Base-by-base conservation (phyloP, 495 filamentous ascomycete species). In the Annulohypoxylon maeteangense region DNA sequence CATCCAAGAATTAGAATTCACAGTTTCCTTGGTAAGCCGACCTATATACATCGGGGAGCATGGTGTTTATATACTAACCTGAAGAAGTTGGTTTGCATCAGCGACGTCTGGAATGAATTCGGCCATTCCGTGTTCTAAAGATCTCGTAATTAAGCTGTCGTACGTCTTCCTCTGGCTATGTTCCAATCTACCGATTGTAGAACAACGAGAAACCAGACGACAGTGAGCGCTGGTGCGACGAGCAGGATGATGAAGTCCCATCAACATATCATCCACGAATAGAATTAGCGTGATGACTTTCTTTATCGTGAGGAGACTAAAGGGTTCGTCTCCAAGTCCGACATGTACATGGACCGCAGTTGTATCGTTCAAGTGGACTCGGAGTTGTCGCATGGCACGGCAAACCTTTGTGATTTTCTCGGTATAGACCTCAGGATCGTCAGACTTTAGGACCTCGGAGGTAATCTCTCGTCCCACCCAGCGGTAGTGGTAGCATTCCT, bases 291-390 rank as follows among this genome's bases (percentile, higher is more conserved):
- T 51, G 2, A 31, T 31, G 10, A 68, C 63, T 16, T 71, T 76
- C 67, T 74, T 74, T 32, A 76, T 55, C 1, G 74, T 76, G 16
- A 71, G 16, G 4, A 76, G 64, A 16, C 64, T 76, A 31, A 76
- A 76, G 0, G 74, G 61, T 51, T 76, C 64, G 12, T 76, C 74
- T 16, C 71, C 74, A 22, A 65, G 61, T 2, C 74, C 74, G 2
- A 76, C 58, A 20, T 76, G 74, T 14, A 76, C 65, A 14, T 76
- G 74, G 4, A 74, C 51, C 3, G 60, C 16, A 0, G 70, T 69
- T 6, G 67, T 60, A 4, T 47, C 8, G 47, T 71, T 76, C 6
- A 76, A 36, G 18, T 74, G 60, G 38, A 74, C 56, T 5, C 74
- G 70, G 1, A 25, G 20, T 1, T 31, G 16, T 50, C 66, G 69